Evolutionary conservation across 768 basidiomycete species (phyloP).

Genomic region (Rhizopogon vulgaris): DNA sequence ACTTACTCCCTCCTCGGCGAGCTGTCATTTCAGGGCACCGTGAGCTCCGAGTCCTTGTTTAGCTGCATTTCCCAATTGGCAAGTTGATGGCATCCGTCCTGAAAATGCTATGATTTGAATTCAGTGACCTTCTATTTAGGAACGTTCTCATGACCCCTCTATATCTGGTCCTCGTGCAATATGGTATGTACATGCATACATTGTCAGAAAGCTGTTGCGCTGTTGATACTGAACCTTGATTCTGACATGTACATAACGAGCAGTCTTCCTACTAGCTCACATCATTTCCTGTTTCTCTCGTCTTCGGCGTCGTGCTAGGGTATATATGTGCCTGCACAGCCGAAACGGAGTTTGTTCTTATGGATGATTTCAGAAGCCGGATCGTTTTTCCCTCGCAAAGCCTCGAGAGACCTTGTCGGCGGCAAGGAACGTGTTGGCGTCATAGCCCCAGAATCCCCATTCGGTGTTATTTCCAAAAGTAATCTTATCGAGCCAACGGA

Average conservation of each 20-base stretch:
- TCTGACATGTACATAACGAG: not conserved
- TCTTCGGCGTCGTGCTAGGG: not conserved
- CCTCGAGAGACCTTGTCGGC: not conserved
- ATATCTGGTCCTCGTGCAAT: not conserved
- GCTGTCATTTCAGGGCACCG: slow-evolving; percentile 1
- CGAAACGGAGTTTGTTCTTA: not conserved
- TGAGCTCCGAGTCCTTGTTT: not conserved
- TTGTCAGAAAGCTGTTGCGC: not conserved
- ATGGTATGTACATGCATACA: not conserved
- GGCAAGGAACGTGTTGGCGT: not conserved
- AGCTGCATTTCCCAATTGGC: not conserved
- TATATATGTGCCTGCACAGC: not conserved
- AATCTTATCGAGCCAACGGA: not conserved
- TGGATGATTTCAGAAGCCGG: not conserved
- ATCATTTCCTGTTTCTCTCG: not conserved
- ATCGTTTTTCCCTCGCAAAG: not conserved
- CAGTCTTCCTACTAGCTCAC: not conserved
- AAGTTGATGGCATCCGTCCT: not conserved
- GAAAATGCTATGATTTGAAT: not conserved
- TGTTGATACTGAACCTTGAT: not conserved
- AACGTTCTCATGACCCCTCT: slow-evolving; percentile 1
- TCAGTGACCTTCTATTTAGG: not conserved
- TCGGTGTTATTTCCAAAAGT: not conserved
- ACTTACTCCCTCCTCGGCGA: slow-evolving; percentile 2
- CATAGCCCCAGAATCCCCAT: slow-evolving; percentile 3